Evolutionary conservation across 1,139 yeast genomes (phyloP).

Genomic region (Yamadazyma sp.): DNA sequence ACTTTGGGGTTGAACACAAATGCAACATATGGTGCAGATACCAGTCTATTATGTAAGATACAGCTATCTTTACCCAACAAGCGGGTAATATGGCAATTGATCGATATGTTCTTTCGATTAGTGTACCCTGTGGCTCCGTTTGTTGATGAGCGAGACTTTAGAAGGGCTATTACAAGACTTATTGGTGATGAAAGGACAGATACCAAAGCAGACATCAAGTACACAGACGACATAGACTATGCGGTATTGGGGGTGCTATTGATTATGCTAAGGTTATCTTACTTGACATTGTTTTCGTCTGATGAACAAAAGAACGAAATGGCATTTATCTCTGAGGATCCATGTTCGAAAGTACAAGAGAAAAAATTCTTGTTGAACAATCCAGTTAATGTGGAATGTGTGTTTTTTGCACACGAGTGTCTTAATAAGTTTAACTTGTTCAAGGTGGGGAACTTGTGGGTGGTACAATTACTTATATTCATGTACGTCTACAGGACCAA

Average conservation of each 20-base stretch:
- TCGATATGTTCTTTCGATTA: conserved; percentile 42
- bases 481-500: conserved; percentile 35
- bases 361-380: conserved; percentile 8
- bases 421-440: conserved; percentile 37
- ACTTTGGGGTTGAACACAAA: conserved; percentile 5
- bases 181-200: conserved; percentile 23
- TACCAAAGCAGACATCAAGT: conserved; percentile 15
- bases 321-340: conserved; percentile 22
- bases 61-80: conserved; percentile 43
- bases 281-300: conserved; percentile 29
- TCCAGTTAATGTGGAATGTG: conserved; percentile 19
- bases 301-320: conserved; percentile 24
- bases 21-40: background rate
- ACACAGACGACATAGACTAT: conserved; percentile 27
- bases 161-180: conserved; percentile 18
- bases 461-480: conserved; percentile 15
- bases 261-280: conserved; percentile 27
- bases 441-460: conserved; percentile 37
- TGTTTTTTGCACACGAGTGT: conserved; percentile 36
- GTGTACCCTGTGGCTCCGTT: conserved; percentile 48
- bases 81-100: conserved; percentile 44
- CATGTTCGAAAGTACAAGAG: conserved; percentile 20
- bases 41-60: conserved; percentile 27
- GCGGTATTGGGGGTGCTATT: conserved; percentile 31
- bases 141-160: conserved; percentile 39